Percentiles rank a stretch among this genome's conserved stretches.
Conservation (phyloP, 2,329 filamentous ascomycete genomes). For the Colletotrichum sublineola region DNA sequence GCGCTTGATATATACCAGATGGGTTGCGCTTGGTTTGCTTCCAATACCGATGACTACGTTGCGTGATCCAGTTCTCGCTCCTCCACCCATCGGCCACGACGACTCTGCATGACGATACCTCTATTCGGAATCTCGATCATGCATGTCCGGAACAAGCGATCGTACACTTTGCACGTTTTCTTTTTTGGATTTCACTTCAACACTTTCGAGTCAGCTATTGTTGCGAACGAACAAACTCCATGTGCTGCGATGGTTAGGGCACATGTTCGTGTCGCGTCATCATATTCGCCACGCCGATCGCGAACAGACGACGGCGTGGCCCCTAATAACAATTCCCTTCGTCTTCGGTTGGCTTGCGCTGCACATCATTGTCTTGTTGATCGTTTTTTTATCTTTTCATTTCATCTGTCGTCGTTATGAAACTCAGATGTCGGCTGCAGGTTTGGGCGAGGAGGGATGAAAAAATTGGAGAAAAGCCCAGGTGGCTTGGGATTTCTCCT, state of each 20-base stretch:
- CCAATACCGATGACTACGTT: slow-evolving; percentile 43
- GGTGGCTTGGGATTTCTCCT: slow-evolving; percentile 53
- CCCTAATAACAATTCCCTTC: slow-evolving; percentile 39
- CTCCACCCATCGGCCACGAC: slow-evolving; percentile 59
- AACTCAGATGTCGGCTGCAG: slow-evolving; percentile 42
- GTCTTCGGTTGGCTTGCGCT: slow-evolving; percentile 39
- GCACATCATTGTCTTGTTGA: slow-evolving; percentile 17
- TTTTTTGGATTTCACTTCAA: slow-evolving; percentile 47
- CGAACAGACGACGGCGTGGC: slow-evolving; percentile 33
- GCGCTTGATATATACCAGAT: slow-evolving; percentile 44
- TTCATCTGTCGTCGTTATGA: slow-evolving; percentile 46
- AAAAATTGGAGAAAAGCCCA: slow-evolving; percentile 54
- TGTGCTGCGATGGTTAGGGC: slow-evolving; percentile 20
- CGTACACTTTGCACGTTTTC: slow-evolving; percentile 52
- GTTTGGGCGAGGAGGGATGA: slow-evolving; percentile 44
- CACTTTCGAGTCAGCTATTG: slow-evolving; percentile 40
- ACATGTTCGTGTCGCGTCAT: slow-evolving; percentile 8
- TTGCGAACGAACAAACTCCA: slow-evolving; percentile 36
- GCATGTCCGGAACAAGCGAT: slow-evolving; percentile 73
- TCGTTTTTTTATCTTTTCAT: slow-evolving; percentile 50
- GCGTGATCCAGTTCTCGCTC: slow-evolving; percentile 41
- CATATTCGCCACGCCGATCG: slow-evolving; percentile 16
- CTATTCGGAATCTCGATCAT: slow-evolving; percentile 65
- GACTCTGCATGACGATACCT: slow-evolving; percentile 71
- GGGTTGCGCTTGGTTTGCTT: slow-evolving; percentile 44